Percentiles rank a stretch among this genome's conserved stretches.
These are phyloP conservation scores for Pseudogymnoascus sp. DNA, from an alignment of 2,329 filamentous ascomycete genomes.

Conservation along the genomic window DNA sequence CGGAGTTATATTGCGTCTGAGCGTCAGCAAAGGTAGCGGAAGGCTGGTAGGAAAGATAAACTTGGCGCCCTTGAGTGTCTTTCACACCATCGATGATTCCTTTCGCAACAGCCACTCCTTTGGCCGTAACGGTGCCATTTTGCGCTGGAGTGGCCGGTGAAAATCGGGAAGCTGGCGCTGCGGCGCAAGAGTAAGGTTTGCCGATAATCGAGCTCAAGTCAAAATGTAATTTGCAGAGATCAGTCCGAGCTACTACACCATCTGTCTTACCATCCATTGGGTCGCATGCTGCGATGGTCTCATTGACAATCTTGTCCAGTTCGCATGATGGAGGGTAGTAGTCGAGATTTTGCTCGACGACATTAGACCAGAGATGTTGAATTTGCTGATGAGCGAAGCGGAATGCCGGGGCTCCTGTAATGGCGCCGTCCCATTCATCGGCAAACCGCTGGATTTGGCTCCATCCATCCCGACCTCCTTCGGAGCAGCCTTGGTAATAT, in stretches of 20 bases:
- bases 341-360: slow-evolving; percentile 32
- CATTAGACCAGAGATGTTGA: slow-evolving; percentile 31
- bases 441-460: slow-evolving; percentile 34
- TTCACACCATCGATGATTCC: slow-evolving; percentile 32
- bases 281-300: slow-evolving; percentile 46
- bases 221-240: slow-evolving; percentile 38
- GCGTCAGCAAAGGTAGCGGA: slow-evolving; percentile 28
- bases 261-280: slow-evolving; percentile 45
- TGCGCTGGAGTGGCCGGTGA: slow-evolving; percentile 3
- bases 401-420: slow-evolving; percentile 39
- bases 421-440: slow-evolving; percentile 36
- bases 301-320: slow-evolving; percentile 42
- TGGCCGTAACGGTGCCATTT: slow-evolving; percentile 23
- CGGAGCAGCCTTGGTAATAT: slow-evolving; percentile 43
- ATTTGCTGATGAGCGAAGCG: slow-evolving; percentile 38
- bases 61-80: slow-evolving; percentile 31
- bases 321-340: slow-evolving; percentile 38
- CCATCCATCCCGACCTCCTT: slow-evolving; percentile 42
- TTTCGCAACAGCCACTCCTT: slow-evolving; percentile 10
- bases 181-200: slow-evolving; percentile 36
- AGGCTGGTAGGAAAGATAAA: slow-evolving; percentile 33
- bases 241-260: slow-evolving; percentile 42
- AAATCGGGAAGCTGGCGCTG: slow-evolving; percentile 12
- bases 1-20: slow-evolving; percentile 28
- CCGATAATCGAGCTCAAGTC: slow-evolving; percentile 39